Conservation (phyloP, 1,139 yeast genomes). For the Sugiyamaella grinbergsii region DNA sequence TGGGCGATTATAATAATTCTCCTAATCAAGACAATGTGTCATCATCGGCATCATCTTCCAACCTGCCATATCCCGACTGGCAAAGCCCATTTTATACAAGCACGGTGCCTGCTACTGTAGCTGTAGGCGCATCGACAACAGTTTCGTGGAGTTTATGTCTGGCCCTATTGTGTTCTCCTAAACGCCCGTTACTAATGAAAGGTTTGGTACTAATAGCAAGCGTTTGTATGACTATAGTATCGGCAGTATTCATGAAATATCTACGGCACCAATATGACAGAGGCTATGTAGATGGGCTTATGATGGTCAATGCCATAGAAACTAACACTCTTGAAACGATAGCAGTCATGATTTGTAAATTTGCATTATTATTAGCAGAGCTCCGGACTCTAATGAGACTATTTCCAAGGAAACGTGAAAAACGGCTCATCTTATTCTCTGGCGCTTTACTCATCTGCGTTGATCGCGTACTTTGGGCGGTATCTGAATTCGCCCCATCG, state of each 20-base stretch:
- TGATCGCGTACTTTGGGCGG: slow-evolving; percentile 68
- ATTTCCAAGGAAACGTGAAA: slow-evolving; percentile 67
- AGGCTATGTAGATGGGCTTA: slow-evolving; percentile 31
- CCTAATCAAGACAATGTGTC: neutral
- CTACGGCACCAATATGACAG: slow-evolving; percentile 29
- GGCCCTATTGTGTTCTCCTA: slow-evolving; percentile 31
- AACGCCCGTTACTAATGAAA: slow-evolving; percentile 35
- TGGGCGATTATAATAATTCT: slow-evolving; percentile 9
- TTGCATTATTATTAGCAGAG: slow-evolving; percentile 59
- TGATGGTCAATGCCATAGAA: slow-evolving; percentile 21
- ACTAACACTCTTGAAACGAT: slow-evolving; percentile 22
- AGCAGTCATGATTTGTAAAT: slow-evolving; percentile 24
- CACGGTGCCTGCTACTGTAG: slow-evolving; percentile 32
- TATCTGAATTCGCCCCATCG: slow-evolving; percentile 53
- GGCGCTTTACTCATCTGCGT: slow-evolving; percentile 58
- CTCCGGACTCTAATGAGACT: slow-evolving; percentile 69
- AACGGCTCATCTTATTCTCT: slow-evolving; percentile 57
- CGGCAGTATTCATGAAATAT: slow-evolving; percentile 27
- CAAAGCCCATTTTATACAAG: slow-evolving; percentile 35
- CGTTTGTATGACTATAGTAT: slow-evolving; percentile 32
- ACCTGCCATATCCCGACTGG: slow-evolving; percentile 22
- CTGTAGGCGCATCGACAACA: slow-evolving; percentile 35
- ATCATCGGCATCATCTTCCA: neutral
- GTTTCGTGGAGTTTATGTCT: slow-evolving; percentile 35
- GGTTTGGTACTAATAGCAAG: slow-evolving; percentile 31